Percentiles rank a stretch among this genome's conserved stretches.
These are phyloP conservation scores for Penicillium rolfsii DNA, from an alignment of 2,329 filamentous ascomycete species.

Conservation along the genomic window DNA sequence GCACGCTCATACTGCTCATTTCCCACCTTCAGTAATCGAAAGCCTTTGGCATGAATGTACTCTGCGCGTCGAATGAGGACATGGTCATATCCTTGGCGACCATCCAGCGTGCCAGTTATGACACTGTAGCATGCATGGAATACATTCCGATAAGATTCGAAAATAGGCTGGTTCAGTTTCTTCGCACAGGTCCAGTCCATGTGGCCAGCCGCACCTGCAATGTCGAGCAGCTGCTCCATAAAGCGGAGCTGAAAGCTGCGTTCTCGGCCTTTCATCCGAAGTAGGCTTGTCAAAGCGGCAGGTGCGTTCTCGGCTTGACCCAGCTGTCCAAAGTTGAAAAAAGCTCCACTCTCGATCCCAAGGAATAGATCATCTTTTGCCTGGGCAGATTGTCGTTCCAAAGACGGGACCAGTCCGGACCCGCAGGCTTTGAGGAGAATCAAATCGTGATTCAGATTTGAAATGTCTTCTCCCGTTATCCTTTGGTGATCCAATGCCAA, in stretches of 20 bases:
- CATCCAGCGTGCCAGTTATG: constrained; percentile 10
- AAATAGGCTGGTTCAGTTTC: constrained; percentile 20
- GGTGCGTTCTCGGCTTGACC: constrained; percentile 22
- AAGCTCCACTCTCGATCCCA: constrained; percentile 18
- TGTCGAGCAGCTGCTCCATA: constrained; percentile 23
- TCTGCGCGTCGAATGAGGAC: constrained; percentile 16
- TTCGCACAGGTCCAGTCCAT: constrained; percentile 22
- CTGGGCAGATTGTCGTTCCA: constrained; percentile 6
- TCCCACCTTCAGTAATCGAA: constrained; percentile 7
- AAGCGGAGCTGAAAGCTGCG: constrained; percentile 21
- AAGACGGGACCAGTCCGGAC: constrained; percentile 11
- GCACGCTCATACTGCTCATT: constrained; percentile 7
- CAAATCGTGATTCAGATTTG: constrained; percentile 19
- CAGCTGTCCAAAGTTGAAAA: constrained; percentile 24
- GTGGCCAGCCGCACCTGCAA: constrained; percentile 21
- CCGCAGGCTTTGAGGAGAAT: constrained; percentile 20
- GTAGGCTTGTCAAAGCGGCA: constrained; percentile 12
- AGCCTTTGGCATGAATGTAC: constrained; percentile 8
- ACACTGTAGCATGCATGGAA: constrained; percentile 23
- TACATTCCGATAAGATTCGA: constrained; percentile 21
- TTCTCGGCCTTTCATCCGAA: constrained; percentile 6
- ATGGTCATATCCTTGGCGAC: constrained; percentile 21
- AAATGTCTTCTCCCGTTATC: constrained; percentile 16
- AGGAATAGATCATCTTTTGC: constrained; percentile 13
- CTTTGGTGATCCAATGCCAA: constrained; percentile 16